A percentile compares a stretch with the other conserved stretches of the same genome.
Evolutionary conservation across 805 yeast genomes (phyloP).

Genomic region (Millerago galiae): DNA sequence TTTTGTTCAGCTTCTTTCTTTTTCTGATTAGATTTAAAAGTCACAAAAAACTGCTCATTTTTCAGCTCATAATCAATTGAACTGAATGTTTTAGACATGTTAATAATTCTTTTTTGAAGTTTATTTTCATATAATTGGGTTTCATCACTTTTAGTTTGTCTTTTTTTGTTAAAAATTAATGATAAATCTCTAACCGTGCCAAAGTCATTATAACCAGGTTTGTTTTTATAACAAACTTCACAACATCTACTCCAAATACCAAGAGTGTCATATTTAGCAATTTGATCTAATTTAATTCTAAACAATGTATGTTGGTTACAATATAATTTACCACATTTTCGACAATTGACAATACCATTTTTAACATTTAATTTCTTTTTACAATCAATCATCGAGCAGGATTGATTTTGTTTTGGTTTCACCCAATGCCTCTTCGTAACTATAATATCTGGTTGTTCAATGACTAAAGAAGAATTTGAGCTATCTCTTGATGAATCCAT

Average conservation of each 20-base stretch:
- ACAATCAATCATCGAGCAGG: conserved; percentile 39
- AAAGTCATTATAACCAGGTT: conserved; percentile 45
- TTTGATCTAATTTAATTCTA: conserved; percentile 42
- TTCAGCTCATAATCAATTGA: conserved; percentile 20
- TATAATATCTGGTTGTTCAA: conserved; percentile 21
- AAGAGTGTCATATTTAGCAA: conserved; percentile 39
- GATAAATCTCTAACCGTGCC: conserved; percentile 46
- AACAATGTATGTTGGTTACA: conserved; percentile 60
- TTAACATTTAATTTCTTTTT: conserved; percentile 37
- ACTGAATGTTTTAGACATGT: conserved; percentile 29
- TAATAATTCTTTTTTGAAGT: conserved; percentile 54
- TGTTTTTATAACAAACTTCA: conserved; percentile 45
- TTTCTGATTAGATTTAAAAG: conserved; percentile 22
- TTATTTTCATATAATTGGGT: conserved; percentile 47
- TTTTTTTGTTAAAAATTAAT: conserved; percentile 28
- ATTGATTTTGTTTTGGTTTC: conserved; percentile 36
- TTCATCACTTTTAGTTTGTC: conserved; percentile 42
- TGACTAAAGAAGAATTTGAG: conserved; percentile 7
- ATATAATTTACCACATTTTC: conserved; percentile 67
- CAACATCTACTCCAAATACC: conserved; percentile 77
- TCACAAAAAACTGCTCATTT: conserved; percentile 18
- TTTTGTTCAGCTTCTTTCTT: conserved; percentile 37
- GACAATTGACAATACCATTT: conserved; percentile 60
- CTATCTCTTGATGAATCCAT: conserved; percentile 12
- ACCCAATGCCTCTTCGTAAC: conserved; percentile 55